Base-by-base conservation (phyloP, 2,329 filamentous ascomycete species). In the Fusarium humuli region DNA sequence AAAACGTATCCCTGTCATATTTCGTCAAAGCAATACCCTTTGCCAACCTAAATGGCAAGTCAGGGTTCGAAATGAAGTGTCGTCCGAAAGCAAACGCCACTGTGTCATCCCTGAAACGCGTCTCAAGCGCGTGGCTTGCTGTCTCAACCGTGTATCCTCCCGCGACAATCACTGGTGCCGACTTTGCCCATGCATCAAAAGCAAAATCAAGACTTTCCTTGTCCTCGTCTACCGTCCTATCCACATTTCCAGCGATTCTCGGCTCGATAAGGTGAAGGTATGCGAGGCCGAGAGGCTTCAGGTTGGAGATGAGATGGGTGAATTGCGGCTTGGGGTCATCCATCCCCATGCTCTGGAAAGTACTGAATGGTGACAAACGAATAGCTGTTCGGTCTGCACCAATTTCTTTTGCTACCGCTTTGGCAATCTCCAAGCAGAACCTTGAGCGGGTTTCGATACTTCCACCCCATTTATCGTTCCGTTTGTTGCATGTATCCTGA, bases 201-300 rank as follows among this genome's bases (percentile, higher is more conserved):
- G 76, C 74, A 41, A 80, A 81, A 9, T 79, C 73, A 73, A 70
- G 12, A 53, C 59, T 48, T 76, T 69, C 79, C 7, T 40, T 52
- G 7, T 64, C 79, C 1, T 64, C 78, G 2, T 86, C 84, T 4
- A 79, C 49, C 0, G n/a, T 25, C 6, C 41, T 67, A 47, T 86
- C 82, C 1, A 74, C 73, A 54, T 76, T 78, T 5, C 83, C 83
- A 3, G 80, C 77, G 14, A 88, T 79, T 3, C 87, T 83, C 0
- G 87, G 83, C 71, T 92, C 88, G 20, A 92, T 80, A 2, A 90
- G 67, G 75, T 91, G 89, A 4, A 91, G 75, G 75, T 88, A 92
- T 0, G 88, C 85, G 13, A 92, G 81, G 4, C 84, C 82, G 6
- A 91, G 77, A 40, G 81, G 77, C 57, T 84, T 85, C 30, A 89